Evolutionary conservation across 768 basidiomycete species (phyloP).

Genomic region (Agrocybe praecox): DNA sequence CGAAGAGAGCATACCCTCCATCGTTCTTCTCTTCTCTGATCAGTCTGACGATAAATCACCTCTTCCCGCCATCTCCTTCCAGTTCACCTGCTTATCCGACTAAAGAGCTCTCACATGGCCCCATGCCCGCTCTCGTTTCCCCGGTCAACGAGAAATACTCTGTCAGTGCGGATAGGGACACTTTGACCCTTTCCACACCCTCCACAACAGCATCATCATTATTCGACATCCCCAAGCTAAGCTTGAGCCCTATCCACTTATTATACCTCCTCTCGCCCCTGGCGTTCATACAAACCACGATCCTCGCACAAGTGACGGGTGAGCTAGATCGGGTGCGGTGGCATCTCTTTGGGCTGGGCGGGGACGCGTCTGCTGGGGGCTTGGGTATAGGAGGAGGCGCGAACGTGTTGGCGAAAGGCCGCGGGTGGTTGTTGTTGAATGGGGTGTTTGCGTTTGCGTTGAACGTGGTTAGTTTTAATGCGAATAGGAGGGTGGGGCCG

Average conservation of each 20-base stretch:
- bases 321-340: conserved; percentile 67
- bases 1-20: conserved; percentile 9
- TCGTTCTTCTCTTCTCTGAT: conserved; percentile 15
- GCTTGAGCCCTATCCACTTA: conserved; percentile 72
- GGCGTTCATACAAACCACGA: conserved; percentile 84
- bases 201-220: conserved; percentile 1
- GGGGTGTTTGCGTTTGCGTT: conserved; percentile 89
- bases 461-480: conserved; percentile 93
- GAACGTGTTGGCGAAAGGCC: conserved; percentile 32
- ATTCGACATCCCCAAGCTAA: conserved; percentile 28
- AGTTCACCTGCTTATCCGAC: conserved; percentile 8
- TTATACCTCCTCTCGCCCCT: conserved; percentile 90
- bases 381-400: conserved; percentile 23
- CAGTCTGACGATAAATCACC: conserved; percentile 2
- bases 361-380: conserved; percentile 34
- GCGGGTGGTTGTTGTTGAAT: conserved; percentile 68
- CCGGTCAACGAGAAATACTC: neutral
- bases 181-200: neutral
- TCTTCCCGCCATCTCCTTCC: conserved; percentile 14
- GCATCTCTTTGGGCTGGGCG: conserved; percentile 16
- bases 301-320: conserved; percentile 77
- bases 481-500: conserved; percentile 91
- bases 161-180: neutral
- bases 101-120: conserved; percentile 4
- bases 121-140: neutral